phyloP scores from a whole-genome alignment of 805 yeast species.

The Diddensiella santjacobensis region DNA sequence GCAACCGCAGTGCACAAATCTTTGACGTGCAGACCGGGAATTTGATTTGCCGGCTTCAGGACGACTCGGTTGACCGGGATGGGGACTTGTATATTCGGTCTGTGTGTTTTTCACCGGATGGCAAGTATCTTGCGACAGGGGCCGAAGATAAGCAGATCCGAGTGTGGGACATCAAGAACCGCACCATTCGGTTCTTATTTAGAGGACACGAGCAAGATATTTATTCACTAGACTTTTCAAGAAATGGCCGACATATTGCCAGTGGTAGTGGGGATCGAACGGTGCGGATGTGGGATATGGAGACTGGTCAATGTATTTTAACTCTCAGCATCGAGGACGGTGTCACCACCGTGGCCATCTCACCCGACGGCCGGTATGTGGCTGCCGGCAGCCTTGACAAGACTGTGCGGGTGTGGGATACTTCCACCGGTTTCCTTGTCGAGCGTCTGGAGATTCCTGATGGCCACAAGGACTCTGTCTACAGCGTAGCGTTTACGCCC shows the following conservation, averaged over 20 bases:
- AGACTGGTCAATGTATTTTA: slow-evolving; percentile 81
- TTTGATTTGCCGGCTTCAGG: slow-evolving; percentile 78
- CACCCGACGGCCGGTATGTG: slow-evolving; percentile 89
- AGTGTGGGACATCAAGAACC: slow-evolving; percentile 89
- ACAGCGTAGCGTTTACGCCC: slow-evolving; percentile 88
- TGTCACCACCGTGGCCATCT: slow-evolving; percentile 94
- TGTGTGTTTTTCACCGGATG: slow-evolving; percentile 95
- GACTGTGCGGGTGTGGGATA: slow-evolving; percentile 96
- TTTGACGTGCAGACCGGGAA: slow-evolving; percentile 90
- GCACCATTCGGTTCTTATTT: slow-evolving; percentile 74
- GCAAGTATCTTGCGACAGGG: slow-evolving; percentile 88
- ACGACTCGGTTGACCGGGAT: slow-evolving; percentile 66
- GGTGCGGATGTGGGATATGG: slow-evolving; percentile 93
- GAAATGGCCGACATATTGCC: slow-evolving; percentile 87
- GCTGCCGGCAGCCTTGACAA: slow-evolving; percentile 97
- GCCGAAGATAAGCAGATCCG: slow-evolving; percentile 75
- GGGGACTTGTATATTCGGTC: slow-evolving; percentile 91
- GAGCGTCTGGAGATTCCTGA: slow-evolving; percentile 92
- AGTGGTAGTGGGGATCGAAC: slow-evolving; percentile 97
- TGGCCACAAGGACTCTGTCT: slow-evolving; percentile 95
- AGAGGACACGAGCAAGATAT: slow-evolving; percentile 97
- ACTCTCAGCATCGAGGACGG: slow-evolving; percentile 94
- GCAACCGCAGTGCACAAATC: slow-evolving; percentile 93
- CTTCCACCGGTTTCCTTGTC: slow-evolving; percentile 83
- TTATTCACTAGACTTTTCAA: slow-evolving; percentile 91